These are phyloP conservation scores for Microsporum ferrugineum DNA, from an alignment of 2,329 filamentous ascomycete species.

Conservation along the genomic window DNA sequence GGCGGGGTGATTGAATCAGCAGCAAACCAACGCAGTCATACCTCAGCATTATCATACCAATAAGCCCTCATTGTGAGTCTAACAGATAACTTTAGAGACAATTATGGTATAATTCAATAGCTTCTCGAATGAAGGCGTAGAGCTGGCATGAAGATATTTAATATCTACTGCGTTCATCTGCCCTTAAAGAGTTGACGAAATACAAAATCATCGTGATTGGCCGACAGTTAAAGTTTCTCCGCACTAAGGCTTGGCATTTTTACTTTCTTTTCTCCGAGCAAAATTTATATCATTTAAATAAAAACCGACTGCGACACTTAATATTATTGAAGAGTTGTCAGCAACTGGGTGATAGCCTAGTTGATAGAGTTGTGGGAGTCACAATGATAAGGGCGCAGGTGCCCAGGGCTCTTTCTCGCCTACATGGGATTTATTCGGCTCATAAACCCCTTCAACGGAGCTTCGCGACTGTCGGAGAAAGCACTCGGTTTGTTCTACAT, in stretches of 20 bases:
- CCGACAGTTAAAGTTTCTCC: not conserved
- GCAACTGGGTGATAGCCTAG: not conserved
- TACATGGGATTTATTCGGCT: slow-evolving; percentile 17
- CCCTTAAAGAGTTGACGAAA: not conserved
- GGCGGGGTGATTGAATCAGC: not conserved
- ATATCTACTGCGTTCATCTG: not conserved
- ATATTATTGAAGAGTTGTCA: not conserved
- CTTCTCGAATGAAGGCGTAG: not conserved
- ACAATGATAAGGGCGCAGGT: slow-evolving; percentile 28
- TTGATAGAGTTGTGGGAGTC: not conserved
- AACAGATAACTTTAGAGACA: not conserved
- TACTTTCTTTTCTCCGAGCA: not conserved
- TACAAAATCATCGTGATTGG: not conserved
- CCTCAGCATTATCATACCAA: slow-evolving; percentile 56
- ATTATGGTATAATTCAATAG: not conserved
- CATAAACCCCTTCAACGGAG: slow-evolving; percentile 19
- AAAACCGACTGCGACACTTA: not conserved
- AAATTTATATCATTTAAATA: not conserved
- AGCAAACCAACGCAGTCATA: slow-evolving; percentile 24
- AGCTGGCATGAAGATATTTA: not conserved
- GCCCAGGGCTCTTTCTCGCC: slow-evolving; percentile 21
- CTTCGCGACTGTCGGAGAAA: slow-evolving; percentile 31
- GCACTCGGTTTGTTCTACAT: slow-evolving; percentile 23
- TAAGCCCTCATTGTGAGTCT: slow-evolving; percentile 53
- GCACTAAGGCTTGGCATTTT: not conserved